A percentile compares a stretch with the other conserved stretches of the same genome.
Conservation (phyloP, 768 basidiomycete species). For the Mycena vitilis region DNA sequence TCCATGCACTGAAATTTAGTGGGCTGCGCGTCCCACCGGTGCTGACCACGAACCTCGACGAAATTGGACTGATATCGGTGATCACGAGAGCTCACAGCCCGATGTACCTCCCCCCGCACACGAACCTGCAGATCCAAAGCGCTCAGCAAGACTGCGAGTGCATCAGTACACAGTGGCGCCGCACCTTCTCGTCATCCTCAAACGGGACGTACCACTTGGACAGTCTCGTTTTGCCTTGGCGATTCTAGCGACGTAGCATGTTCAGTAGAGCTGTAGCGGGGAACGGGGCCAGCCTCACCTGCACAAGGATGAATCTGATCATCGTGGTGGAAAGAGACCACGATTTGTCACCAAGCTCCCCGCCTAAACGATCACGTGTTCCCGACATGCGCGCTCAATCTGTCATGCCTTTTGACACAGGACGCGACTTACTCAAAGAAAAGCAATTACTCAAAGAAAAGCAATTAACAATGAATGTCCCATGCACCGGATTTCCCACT, state of each 20-base stretch:
- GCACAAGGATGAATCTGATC: constrained; percentile 98
- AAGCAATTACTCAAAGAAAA: no score
- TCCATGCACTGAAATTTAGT: constrained; percentile 2
- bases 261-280: constrained; percentile 12
- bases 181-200: constrained; percentile 98
- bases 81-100: constrained; percentile 93
- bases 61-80: constrained; percentile 99
- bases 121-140: constrained; percentile 68
- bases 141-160: background rate
- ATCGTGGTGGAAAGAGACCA: constrained; percentile 53
- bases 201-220: constrained; percentile 99
- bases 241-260: constrained; percentile 67
- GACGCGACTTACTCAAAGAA: no score
- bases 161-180: background rate
- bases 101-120: constrained; percentile 94
- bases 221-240: constrained; percentile 97
- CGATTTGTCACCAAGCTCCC: background rate
- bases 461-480: no score
- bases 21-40: background rate
- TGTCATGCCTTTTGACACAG: no score
- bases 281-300: constrained; percentile 60
- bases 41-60: constrained; percentile 80
- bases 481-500: no score
- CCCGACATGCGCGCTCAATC: no score
- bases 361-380: background rate